A percentile compares a stretch with the other conserved stretches of the same genome.
phyloP scores from a whole-genome alignment of 2,329 filamentous ascomycete genomes.

The Fusarium protoensiforme region DNA sequence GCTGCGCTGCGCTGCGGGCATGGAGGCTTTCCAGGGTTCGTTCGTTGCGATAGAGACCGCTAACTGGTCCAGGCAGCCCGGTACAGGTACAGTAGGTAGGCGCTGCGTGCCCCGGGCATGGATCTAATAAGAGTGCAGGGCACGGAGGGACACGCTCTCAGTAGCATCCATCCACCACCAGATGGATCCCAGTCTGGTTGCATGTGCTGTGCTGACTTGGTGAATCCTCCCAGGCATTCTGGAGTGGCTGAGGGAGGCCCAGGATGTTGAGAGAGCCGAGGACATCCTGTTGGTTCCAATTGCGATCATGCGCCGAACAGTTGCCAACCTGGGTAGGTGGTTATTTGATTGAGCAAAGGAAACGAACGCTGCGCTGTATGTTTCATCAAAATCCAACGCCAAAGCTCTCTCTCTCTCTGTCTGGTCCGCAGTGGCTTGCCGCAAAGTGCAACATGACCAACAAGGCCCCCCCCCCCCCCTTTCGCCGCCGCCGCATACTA shows the following conservation, averaged over 20 bases:
- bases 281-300: neutral
- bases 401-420: neutral
- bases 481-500: slow-evolving; percentile 5
- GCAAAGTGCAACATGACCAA: slow-evolving; percentile 1
- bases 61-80: neutral
- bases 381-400: neutral
- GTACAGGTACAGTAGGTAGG: neutral
- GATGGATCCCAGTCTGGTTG: neutral
- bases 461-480: neutral
- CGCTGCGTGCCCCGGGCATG: neutral
- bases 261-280: neutral
- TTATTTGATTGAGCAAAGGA: neutral
- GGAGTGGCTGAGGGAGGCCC: neutral
- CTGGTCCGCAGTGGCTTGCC: neutral
- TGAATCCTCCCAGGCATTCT: neutral
- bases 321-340: neutral
- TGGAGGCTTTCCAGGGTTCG: neutral
- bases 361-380: neutral
- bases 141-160: neutral
- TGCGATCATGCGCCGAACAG: neutral
- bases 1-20: neutral
- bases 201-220: neutral
- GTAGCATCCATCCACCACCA: neutral
- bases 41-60: neutral
- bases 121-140: neutral